Percentiles rank a stretch among this genome's conserved stretches.
Evolutionary conservation across 306 rosid genomes (phyloP).

Genomic region (Hippophae gyantsensis): DNA sequence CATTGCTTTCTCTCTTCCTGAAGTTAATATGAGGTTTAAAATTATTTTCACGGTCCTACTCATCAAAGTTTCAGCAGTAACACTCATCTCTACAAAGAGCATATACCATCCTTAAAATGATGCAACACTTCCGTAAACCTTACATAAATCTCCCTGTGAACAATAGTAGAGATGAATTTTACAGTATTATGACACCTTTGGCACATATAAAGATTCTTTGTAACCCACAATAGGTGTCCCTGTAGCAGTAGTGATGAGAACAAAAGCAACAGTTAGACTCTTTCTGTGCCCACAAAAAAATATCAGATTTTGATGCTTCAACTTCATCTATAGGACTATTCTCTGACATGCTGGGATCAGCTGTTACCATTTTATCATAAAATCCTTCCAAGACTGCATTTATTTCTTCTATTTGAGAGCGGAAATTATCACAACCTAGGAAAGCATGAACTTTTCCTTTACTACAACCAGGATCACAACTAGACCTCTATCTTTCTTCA

Average conservation of each 20-base stretch:
- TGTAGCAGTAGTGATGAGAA: constrained; percentile 64
- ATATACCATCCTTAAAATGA: constrained; percentile 79
- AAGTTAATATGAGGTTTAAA: constrained; percentile 6
- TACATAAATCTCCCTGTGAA: constrained; percentile 72
- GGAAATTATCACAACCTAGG: constrained; percentile 57
- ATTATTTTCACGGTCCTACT: constrained; percentile 14
- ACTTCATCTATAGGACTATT: constrained; percentile 28
- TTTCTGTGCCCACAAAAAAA: constrained; percentile 90
- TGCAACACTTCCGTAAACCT: constrained; percentile 74
- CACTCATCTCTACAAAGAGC: constrained; percentile 78
- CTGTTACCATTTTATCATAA: constrained; percentile 59
- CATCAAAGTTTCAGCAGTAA: constrained; percentile 27
- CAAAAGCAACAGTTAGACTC: constrained; percentile 67
- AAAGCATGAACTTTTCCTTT: constrained; percentile 87
- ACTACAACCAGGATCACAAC: constrained; percentile 77
- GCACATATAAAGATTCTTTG: constrained; percentile 88
- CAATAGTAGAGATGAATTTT: constrained; percentile 63
- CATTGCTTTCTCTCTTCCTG: constrained; percentile 5
- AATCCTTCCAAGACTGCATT: constrained; percentile 54
- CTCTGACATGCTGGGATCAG: constrained; percentile 27
- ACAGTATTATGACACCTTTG: constrained; percentile 56
- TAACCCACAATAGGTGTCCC: constrained; percentile 75
- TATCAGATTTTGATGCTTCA: constrained; percentile 75
- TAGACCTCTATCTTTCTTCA: constrained; percentile 60
- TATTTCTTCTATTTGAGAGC: constrained; percentile 58